Evolutionary conservation across 345 rosid genomes (phyloP).

Genomic region (Lepidium aucheri): DNA sequence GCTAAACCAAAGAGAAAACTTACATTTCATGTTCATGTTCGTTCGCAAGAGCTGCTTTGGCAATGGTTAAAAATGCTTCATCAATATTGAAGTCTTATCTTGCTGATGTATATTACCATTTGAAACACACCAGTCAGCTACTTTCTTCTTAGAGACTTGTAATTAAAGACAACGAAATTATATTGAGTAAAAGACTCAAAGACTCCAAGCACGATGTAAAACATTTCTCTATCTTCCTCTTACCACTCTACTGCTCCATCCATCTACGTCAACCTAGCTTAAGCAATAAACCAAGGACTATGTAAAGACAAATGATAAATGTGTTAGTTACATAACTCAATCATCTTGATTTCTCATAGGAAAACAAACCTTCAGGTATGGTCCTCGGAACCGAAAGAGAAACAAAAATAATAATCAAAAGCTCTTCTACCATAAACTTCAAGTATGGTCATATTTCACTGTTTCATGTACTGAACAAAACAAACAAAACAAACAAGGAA

Average conservation of each 20-base stretch:
- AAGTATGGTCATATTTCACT: no score
- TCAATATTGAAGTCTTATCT: conserved; percentile 64
- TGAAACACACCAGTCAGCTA: conserved; percentile 70
- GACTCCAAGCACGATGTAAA: background rate
- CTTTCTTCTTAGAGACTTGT: conserved; percentile 74
- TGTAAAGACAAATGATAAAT: background rate
- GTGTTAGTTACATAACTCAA: background rate
- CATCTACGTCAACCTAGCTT: conserved; percentile 79
- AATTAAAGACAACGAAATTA: background rate
- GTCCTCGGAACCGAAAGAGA: background rate
- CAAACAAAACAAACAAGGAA: background rate
- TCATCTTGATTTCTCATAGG: background rate
- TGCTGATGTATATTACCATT: conserved; percentile 70
- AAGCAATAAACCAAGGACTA: background rate
- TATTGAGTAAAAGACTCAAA: background rate
- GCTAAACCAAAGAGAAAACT: conserved; percentile 9
- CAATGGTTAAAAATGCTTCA: conserved; percentile 68
- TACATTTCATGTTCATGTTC: conserved; percentile 62
- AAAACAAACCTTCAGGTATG: background rate
- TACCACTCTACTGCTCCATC: conserved; percentile 98
- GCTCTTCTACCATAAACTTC: background rate
- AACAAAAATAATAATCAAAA: background rate
- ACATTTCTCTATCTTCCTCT: conserved; percentile 8
- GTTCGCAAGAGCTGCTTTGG: conserved; percentile 46
- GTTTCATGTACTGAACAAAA: background rate